Evolutionary conservation across 176 grass and related monocot genomes (phyloP), one percentile per base, ranked within the genome.

Genomic region (Echinochloa phyllopogon): DNA sequence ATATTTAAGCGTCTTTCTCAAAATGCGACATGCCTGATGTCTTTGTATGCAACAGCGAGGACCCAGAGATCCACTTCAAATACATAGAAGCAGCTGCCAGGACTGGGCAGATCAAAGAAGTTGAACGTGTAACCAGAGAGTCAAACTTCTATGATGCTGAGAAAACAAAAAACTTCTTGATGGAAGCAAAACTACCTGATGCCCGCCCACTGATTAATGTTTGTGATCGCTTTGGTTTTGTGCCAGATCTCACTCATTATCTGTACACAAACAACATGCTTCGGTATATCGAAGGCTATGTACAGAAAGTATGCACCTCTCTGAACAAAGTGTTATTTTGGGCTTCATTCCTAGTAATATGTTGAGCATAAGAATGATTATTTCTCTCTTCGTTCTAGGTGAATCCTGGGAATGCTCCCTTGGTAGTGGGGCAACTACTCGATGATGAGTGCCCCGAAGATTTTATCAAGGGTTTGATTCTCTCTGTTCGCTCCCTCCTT

Each of bases 391-490:
- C 29, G 2, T 40, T 81, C 64, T 85, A 95, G 96, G 96, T 98
- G 69, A 98, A 98, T 74, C 96, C 96, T 86, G 87, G 85, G 10
- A 98, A 98, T 88, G 94, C 96, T 45, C 93, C 96, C 0, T 92
- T 95, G 87, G 96, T 95, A 43, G 91, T 98, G 13, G 96, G 96
- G 8, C 93, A 98, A 82, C 91, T 98, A 6, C 82, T 95, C 24
- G 96, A 98, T 88, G 96, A 95, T 67, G 96, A 94, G 20, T 98
- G 96, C 77, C 96, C 96, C 24, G 96, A 98, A 94, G 96, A 98
- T 92, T 98, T 98, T 53, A 98, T 98, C 14, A 98, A 98, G 84
- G 93, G 96, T 61, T 89, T 98, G 77, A 98, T 98, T 86, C 85
- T 98, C 59, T 98, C 93, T 86, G 96, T 95, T 25, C 93, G 93